Conservation (phyloP, 306 rosid species). For the Cucurbita argyrosperma region DNA sequence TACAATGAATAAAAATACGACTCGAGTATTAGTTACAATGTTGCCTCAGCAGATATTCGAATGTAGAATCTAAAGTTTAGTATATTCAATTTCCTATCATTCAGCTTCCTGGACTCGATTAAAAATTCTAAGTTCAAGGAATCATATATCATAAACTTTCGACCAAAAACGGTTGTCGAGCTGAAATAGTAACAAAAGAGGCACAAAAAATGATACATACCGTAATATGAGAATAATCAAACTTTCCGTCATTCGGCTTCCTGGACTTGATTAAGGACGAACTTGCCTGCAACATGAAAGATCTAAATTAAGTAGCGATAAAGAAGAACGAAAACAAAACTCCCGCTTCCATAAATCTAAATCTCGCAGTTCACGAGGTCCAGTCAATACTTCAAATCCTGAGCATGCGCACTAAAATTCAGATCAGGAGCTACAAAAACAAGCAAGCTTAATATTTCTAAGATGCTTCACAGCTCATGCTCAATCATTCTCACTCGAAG, state of each 20-base stretch:
- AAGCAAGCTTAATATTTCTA: neutral
- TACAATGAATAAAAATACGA: neutral
- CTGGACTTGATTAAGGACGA: constrained; percentile 63
- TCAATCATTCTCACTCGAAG: neutral
- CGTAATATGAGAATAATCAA: constrained; percentile 85
- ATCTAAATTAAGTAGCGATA: neutral
- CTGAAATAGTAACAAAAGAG: neutral
- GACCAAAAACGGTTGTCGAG: neutral
- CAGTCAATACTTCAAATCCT: neutral
- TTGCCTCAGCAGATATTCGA: neutral
- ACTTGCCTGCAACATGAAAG: constrained; percentile 45
- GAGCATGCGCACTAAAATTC: neutral
- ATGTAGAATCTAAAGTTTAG: neutral
- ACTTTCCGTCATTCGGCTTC: constrained; percentile 45
- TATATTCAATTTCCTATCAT: neutral
- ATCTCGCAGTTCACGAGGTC: neutral
- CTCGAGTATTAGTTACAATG: neutral
- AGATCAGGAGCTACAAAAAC: neutral
- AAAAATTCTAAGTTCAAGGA: neutral
- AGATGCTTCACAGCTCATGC: neutral
- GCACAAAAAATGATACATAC: constrained; percentile 11
- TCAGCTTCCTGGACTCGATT: neutral
- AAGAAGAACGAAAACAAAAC: neutral
- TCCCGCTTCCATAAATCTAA: neutral
- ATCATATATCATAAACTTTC: neutral